A percentile compares a stretch with the other conserved stretches of the same genome.
Evolutionary conservation across 179 eudicot species (phyloP).

Genomic region (Amaranthus tricolor): DNA sequence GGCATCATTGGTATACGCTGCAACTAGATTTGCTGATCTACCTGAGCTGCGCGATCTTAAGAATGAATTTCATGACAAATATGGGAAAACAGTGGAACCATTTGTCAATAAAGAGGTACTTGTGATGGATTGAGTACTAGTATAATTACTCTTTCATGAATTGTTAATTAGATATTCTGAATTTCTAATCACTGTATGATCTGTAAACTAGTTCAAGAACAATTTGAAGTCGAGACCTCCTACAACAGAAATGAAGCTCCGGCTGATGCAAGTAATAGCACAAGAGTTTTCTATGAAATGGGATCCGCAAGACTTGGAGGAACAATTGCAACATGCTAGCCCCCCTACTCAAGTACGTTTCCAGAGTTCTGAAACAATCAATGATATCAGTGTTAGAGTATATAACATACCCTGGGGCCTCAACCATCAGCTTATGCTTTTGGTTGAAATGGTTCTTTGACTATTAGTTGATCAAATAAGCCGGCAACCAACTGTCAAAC

Average conservation of each 20-base stretch:
- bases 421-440: no score
- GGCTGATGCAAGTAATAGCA: constrained; percentile 64
- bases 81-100: constrained; percentile 52
- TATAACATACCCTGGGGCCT: no score
- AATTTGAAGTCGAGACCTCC: constrained; percentile 57
- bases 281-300: constrained; percentile 53
- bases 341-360: constrained; percentile 27
- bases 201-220: constrained; percentile 47
- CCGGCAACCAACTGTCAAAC: no score
- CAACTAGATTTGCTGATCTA: constrained; percentile 85
- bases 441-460: no score
- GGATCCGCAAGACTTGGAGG: constrained; percentile 58
- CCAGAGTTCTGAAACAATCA: no score
- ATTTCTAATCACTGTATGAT: background rate
- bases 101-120: constrained; percentile 54
- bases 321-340: constrained; percentile 39
- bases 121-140: background rate
- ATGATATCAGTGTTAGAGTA: no score
- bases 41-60: constrained; percentile 84
- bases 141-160: no score
- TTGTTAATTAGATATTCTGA: background rate
- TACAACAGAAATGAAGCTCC: constrained; percentile 60
- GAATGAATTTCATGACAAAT: constrained; percentile 51
- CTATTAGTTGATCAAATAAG: no score
- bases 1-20: constrained; percentile 67